These are phyloP conservation scores for Termitomyces sp. DNA, from an alignment of 768 basidiomycete genomes.

Conservation along the genomic window DNA sequence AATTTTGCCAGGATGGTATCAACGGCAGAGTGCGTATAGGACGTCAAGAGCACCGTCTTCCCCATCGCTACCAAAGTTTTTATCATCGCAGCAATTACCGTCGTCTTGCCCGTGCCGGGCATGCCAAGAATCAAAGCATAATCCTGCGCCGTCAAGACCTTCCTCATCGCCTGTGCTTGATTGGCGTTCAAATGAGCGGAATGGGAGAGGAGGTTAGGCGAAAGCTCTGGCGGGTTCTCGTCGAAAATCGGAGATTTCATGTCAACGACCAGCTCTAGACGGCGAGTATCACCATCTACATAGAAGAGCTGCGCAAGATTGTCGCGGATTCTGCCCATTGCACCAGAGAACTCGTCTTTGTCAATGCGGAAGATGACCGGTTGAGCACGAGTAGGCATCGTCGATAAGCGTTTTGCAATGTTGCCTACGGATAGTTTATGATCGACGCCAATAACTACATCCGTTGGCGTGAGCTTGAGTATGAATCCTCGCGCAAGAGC, in stretches of 20 bases:
- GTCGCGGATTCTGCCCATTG: conserved; percentile 85
- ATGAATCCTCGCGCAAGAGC: conserved; percentile 85
- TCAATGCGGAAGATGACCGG: conserved; percentile 77
- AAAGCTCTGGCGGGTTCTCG: conserved; percentile 15
- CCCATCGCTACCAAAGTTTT: conserved; percentile 71
- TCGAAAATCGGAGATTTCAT: conserved; percentile 66
- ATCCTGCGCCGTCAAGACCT: conserved; percentile 76
- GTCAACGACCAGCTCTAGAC: conserved; percentile 80
- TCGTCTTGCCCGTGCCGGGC: conserved; percentile 99
- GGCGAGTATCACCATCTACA: conserved; percentile 62
- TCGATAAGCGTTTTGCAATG: conserved; percentile 37
- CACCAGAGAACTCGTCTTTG: conserved; percentile 86
- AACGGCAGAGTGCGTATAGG: conserved; percentile 97
- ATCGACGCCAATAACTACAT: conserved; percentile 79
- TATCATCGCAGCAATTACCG: conserved; percentile 88
- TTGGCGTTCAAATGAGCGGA: conserved; percentile 57
- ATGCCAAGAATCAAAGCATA: conserved; percentile 94
- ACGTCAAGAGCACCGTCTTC: conserved; percentile 85
- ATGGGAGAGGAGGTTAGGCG: conserved; percentile 20
- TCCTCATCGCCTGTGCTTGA: conserved; percentile 69
- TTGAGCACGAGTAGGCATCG: neutral
- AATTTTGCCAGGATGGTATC: conserved; percentile 94
- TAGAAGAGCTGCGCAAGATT: conserved; percentile 91
- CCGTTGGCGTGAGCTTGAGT: conserved; percentile 57
- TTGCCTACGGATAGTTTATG: conserved; percentile 57